Evolutionary conservation across 371 early-diverging fungal species (phyloP), one percentile per base, ranked within the genome.

Genomic region (Parasitella parasitica): DNA sequence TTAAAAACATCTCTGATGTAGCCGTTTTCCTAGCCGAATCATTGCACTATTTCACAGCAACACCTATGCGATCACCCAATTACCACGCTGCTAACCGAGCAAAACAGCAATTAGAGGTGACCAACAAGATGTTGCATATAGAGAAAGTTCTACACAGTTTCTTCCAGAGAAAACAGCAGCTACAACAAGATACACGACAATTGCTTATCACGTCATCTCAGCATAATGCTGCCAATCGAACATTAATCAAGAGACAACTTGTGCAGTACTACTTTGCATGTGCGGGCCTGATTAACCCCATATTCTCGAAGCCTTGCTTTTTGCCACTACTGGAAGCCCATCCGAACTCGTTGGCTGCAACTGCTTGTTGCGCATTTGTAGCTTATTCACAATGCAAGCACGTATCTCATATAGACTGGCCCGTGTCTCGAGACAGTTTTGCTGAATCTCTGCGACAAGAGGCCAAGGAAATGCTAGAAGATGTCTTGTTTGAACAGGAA

Each of bases 401-500:
- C 59, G 61, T 71, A 1, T 12, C 57, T 20, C 16, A 37, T 6
- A 36, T 66, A 20, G 46, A 38, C 13, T 37, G 61, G 8, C 61
- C 70, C 11, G 9, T 48, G 0, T 38, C 59, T 2, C 72, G 75
- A n/a, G 63, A 60, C 13, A 61, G 52, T 1, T 49, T 75, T 8
- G 71, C 70, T 6, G 67, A 71, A 32, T 52, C 55, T 0, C 64
- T 71, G 34, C 65, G 70, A 4, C 59, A 71, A 37, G 62, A 69
- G 43, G 80, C 75, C 8, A 69, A 71, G 2, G 50, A 43, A 1
- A 2, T 62, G 18, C 53, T 80, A 7, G 56, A 70, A 37, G 73
- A 77, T 18, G 62, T 55, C 0, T 35, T 80, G 24, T 77, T 80
- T 57, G 78, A 75, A 4, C 43, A 71, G n/a, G 70, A 67, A 4